A percentile compares a stretch with the other conserved stretches of the same genome.
phyloP scores from a whole-genome alignment of 2,329 filamentous ascomycete species.

The Dactylellina parvicollis region DNA sequence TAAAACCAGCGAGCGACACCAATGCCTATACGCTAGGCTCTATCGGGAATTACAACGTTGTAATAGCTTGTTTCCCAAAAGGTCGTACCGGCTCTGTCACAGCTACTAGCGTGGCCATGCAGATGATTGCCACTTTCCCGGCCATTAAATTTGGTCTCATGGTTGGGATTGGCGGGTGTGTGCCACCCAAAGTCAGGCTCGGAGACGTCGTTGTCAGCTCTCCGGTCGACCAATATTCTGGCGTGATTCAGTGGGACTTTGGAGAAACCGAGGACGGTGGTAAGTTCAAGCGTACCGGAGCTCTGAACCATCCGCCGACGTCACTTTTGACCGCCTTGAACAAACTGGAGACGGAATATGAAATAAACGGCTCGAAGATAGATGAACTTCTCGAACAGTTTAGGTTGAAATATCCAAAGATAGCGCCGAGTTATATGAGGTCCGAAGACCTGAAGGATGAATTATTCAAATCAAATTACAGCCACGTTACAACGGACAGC shows the following conservation, averaged over 20 bases:
- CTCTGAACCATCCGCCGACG: background rate
- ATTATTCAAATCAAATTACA: background rate
- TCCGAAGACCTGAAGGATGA: background rate
- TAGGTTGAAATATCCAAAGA: background rate
- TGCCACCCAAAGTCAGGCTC: constrained; percentile 4
- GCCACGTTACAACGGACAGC: background rate
- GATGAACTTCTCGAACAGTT: background rate
- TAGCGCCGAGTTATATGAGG: background rate
- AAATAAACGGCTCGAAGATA: background rate
- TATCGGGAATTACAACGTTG: background rate
- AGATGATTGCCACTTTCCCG: constrained; percentile 4
- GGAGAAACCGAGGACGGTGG: background rate
- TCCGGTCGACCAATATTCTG: background rate
- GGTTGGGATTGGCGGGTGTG: constrained; percentile 13
- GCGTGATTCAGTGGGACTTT: constrained; percentile 7
- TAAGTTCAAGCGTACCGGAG: background rate
- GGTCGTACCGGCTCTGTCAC: background rate
- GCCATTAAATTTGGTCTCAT: constrained; percentile 1
- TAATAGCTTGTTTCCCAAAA: background rate
- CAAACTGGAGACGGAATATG: background rate
- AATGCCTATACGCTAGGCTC: background rate
- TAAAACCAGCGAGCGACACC: background rate
- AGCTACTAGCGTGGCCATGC: background rate
- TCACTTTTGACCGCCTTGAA: background rate
- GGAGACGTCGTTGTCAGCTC: constrained; percentile 9